A percentile compares a stretch with the other conserved stretches of the same genome.
phyloP scores from a whole-genome alignment of 2,329 filamentous ascomycete species.

The Fusarium redolens region DNA sequence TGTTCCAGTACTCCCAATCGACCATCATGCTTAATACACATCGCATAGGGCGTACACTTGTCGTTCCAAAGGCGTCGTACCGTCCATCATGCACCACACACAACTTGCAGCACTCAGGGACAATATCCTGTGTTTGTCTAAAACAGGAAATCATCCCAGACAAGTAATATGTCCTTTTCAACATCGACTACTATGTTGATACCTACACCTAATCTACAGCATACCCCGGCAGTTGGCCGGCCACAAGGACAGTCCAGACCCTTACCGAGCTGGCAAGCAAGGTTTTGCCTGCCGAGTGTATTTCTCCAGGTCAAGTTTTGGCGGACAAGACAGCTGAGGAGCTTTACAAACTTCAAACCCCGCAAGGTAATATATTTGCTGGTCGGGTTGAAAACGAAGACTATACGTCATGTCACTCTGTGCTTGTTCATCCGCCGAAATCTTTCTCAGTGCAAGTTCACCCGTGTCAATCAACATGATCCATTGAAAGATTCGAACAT shows the following conservation, averaged over 20 bases:
- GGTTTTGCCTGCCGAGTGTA: background rate
- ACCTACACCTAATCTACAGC: background rate
- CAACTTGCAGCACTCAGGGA: background rate
- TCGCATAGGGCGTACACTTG: background rate
- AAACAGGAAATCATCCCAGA: background rate
- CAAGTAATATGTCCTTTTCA: background rate
- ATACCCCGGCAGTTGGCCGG: background rate
- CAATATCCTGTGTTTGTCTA: background rate
- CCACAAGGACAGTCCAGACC: background rate
- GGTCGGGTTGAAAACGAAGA: background rate
- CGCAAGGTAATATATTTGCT: too few species aligned
- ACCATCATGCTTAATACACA: background rate
- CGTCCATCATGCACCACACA: background rate
- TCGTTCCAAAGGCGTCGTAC: background rate
- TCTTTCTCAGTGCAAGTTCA: background rate
- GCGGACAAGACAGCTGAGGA: background rate
- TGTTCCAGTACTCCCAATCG: background rate
- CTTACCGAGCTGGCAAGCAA: background rate
- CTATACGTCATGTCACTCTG: background rate
- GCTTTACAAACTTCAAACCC: background rate
- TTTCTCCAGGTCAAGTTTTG: background rate
- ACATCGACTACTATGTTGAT: background rate
- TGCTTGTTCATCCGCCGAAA: background rate
- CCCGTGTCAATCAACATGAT: background rate
- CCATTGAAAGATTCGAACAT: background rate